Conservation (phyloP, 257 asterid species). For the Nicotiana sylvestris region DNA sequence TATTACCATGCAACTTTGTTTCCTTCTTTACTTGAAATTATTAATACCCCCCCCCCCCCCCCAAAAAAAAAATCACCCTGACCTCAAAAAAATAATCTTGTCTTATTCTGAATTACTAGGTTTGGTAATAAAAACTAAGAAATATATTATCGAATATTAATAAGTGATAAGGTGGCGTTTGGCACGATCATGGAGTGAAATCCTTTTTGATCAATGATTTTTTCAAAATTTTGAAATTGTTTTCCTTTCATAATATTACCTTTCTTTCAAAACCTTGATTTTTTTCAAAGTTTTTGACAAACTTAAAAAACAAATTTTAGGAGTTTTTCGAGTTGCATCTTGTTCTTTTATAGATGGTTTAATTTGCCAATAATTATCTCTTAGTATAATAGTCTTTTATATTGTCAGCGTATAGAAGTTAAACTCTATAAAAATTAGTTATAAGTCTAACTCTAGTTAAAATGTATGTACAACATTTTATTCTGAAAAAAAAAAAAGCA, state of each 20-base stretch:
- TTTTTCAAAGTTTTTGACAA: not conserved
- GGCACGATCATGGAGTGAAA: not conserved
- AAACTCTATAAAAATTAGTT: too few species aligned
- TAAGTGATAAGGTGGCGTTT: not conserved
- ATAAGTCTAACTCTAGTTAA: too few species aligned
- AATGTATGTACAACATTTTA: too few species aligned
- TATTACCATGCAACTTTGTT: not conserved
- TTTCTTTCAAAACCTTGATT: not conserved
- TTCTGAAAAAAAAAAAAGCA: not conserved
- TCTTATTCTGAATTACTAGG: too few species aligned
- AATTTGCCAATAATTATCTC: too few species aligned
- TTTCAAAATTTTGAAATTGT: not conserved
- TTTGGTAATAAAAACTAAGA: too few species aligned
- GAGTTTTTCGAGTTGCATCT: not conserved
- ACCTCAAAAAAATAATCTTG: not conserved
- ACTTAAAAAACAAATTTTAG: not conserved
- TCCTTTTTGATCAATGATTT: not conserved
- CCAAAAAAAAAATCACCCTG: not conserved
- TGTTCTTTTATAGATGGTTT: not conserved
- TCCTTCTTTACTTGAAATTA: not conserved
- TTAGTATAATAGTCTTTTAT: not conserved
- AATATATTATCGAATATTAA: too few species aligned
- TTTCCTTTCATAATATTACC: not conserved
- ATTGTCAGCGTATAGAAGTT: too few species aligned
- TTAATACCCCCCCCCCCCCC: not conserved